These are phyloP conservation scores for Botrytis tulipae DNA, from an alignment of 2,329 filamentous ascomycete species.

Conservation along the genomic window DNA sequence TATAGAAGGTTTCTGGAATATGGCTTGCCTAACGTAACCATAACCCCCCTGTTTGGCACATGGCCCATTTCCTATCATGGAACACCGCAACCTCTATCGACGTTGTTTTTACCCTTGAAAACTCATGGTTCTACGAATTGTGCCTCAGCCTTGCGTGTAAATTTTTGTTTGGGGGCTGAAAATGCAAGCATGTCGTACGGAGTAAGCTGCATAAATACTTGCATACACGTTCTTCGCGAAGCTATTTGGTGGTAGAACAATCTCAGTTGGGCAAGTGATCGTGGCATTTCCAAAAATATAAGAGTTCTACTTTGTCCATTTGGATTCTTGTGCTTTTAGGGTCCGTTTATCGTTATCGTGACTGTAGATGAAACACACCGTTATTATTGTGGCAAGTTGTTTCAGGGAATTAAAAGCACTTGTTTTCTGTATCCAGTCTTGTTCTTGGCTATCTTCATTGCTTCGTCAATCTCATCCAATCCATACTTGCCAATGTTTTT, in stretches of 20 bases:
- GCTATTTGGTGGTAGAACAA: background rate
- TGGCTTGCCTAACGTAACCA: slow-evolving; percentile 12
- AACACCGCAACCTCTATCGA: slow-evolving; percentile 11
- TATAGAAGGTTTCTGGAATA: slow-evolving; percentile 19
- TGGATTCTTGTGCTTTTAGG: background rate
- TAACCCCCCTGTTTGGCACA: slow-evolving; percentile 14
- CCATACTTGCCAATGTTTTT: slow-evolving; percentile 21
- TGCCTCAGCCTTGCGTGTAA: slow-evolving; percentile 10
- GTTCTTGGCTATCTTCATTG: slow-evolving; percentile 16
- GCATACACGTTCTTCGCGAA: slow-evolving; percentile 15
- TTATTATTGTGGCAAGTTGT: slow-evolving; percentile 7
- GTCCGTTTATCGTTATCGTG: background rate
- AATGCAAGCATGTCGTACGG: background rate
- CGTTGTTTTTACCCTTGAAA: background rate
- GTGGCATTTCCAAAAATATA: slow-evolving; percentile 21
- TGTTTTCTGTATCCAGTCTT: slow-evolving; percentile 22
- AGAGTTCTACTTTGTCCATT: slow-evolving; percentile 12
- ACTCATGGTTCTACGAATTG: slow-evolving; percentile 9
- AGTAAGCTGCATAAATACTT: slow-evolving; percentile 19
- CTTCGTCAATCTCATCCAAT: slow-evolving; percentile 21
- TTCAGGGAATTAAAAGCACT: slow-evolving; percentile 19
- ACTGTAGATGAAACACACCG: slow-evolving; percentile 21
- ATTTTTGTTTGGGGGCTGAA: slow-evolving; percentile 17
- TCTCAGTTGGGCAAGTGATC: slow-evolving; percentile 11
- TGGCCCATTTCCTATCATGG: slow-evolving; percentile 8